Percentiles rank a stretch among this genome's conserved stretches.
These are phyloP conservation scores for Clavulina sp. DNA, from an alignment of 768 basidiomycete species.

Conservation along the genomic window DNA sequence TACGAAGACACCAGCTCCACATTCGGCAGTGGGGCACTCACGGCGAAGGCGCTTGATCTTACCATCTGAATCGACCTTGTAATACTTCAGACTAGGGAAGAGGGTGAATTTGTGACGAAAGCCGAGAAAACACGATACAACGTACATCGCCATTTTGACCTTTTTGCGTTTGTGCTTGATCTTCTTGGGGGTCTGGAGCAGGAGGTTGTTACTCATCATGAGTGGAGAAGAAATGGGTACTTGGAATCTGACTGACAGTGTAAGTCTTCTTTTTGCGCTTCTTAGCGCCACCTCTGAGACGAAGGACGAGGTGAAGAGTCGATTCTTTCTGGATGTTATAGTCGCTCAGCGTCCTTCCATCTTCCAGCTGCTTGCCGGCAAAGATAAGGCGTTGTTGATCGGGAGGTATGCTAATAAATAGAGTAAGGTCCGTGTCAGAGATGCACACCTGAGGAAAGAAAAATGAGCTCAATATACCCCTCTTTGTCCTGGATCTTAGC, in stretches of 20 bases:
- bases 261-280: conserved; percentile 99
- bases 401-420: conserved; percentile 49
- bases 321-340: conserved; percentile 99
- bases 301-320: conserved; percentile 86
- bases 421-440: conserved; percentile 3
- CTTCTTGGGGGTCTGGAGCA: conserved; percentile 84
- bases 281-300: conserved; percentile 98
- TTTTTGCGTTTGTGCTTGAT: conserved; percentile 99
- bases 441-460: not conserved
- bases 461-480: conserved; percentile 35
- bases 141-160: conserved; percentile 89
- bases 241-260: conserved; percentile 41
- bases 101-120: not conserved
- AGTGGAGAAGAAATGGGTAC: conserved; percentile 6
- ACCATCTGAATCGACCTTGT: conserved; percentile 98
- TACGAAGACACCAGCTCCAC: conserved; percentile 39
- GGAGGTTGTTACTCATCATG: conserved; percentile 3
- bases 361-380: conserved; percentile 98
- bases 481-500: conserved; percentile 97
- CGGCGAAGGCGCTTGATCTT: conserved; percentile 98
- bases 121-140: not conserved
- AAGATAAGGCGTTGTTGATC: conserved; percentile 98
- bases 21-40: conserved; percentile 60
- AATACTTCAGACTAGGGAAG: conserved; percentile 64
- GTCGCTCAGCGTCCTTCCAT: conserved; percentile 87